Percentiles rank a stretch among this genome's conserved stretches.
These are phyloP conservation scores for Talaromyces adpressus DNA, from an alignment of 495 filamentous ascomycete species.

Conservation along the genomic window DNA sequence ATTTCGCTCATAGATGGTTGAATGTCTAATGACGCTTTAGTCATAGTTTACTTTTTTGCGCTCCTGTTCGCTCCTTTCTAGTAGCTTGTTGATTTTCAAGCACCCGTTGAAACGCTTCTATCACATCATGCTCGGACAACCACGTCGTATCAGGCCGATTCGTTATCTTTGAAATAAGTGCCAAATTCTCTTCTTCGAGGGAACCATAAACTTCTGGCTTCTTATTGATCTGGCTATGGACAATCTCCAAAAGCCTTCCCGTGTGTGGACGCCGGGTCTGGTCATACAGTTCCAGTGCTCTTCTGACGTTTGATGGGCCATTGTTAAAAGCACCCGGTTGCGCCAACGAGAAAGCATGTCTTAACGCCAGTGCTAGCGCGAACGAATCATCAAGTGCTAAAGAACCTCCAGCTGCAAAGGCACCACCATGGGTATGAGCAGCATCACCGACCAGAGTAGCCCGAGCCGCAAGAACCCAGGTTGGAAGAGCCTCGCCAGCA, in stretches of 20 bases:
- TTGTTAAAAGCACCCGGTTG: conserved; percentile 11
- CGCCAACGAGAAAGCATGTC: conserved; percentile 11
- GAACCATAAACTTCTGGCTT: conserved; percentile 9
- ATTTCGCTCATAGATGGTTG: neutral
- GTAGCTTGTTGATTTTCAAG: neutral
- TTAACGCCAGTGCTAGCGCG: conserved; percentile 20
- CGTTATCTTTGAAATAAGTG: conserved; percentile 28
- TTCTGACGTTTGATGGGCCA: conserved; percentile 13
- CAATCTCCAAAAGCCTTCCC: conserved; percentile 28
- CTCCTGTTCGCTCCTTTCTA: neutral
- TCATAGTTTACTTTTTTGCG: neutral
- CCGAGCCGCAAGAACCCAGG: conserved; percentile 33
- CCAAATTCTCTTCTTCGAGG: conserved; percentile 29
- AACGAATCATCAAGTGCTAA: conserved; percentile 45
- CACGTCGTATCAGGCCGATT: conserved; percentile 30
- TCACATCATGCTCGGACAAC: conserved; percentile 43
- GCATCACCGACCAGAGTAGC: conserved; percentile 41
- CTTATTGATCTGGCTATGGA: conserved; percentile 28
- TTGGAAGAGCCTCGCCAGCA: conserved; percentile 28
- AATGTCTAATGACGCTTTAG: neutral
- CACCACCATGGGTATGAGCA: conserved; percentile 44
- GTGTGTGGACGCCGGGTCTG: conserved; percentile 35
- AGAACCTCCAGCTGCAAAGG: conserved; percentile 43
- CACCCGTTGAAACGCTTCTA: conserved; percentile 23
- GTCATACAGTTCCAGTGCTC: conserved; percentile 31